Conservation (phyloP, 805 yeast species). For the Lipomyces orientalis region DNA sequence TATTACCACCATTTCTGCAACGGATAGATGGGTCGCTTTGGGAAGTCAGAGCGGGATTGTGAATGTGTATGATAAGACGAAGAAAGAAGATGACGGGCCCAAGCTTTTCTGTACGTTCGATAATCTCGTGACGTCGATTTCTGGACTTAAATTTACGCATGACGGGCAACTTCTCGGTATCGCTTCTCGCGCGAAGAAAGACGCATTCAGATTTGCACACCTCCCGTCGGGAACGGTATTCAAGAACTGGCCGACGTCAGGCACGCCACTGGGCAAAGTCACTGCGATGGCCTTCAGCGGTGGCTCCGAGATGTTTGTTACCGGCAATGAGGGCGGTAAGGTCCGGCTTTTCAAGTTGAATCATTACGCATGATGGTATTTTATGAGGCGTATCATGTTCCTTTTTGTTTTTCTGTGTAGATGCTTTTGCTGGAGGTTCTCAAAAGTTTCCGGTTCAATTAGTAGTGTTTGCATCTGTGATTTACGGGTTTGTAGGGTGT, state of each 20-base stretch:
- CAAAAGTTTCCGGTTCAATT: neutral
- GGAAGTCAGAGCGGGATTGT: conserved; percentile 92
- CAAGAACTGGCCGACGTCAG: conserved; percentile 96
- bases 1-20: conserved; percentile 71
- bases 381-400: neutral
- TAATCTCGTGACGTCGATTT: conserved; percentile 80
- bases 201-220: conserved; percentile 85
- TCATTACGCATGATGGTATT: conserved; percentile 57
- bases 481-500: neutral
- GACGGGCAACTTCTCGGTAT: conserved; percentile 90
- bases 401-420: neutral
- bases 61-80: conserved; percentile 68
- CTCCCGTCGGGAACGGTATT: conserved; percentile 85
- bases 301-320: conserved; percentile 77
- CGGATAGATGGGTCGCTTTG: conserved; percentile 81
- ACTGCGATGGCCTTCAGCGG: conserved; percentile 81
- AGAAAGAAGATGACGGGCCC: conserved; percentile 45
- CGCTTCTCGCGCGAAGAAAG: conserved; percentile 83
- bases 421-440: neutral
- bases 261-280: conserved; percentile 95
- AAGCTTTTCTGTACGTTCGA: conserved; percentile 72
- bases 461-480: neutral
- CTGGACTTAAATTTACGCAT: conserved; percentile 71
- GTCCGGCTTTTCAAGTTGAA: conserved; percentile 88
- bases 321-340: conserved; percentile 90